Percentiles rank a stretch among this genome's conserved stretches.
Evolutionary conservation across 257 asterid genomes (phyloP).

Genomic region (Eustoma russellianum): DNA sequence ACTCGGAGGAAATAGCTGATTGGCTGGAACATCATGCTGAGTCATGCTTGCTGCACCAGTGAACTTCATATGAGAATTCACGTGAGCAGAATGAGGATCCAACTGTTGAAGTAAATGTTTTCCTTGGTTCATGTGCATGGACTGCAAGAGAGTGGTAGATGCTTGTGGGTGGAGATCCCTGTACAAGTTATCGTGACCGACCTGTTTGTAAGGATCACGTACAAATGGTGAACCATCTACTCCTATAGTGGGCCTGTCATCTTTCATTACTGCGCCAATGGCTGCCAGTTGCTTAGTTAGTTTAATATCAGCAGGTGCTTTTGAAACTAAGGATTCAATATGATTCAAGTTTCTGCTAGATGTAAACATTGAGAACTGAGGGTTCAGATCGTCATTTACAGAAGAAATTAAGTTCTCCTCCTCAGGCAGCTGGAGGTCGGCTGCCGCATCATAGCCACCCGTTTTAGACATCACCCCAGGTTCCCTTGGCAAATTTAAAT

Average conservation of each 20-base stretch:
- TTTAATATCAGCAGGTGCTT: constrained; percentile 29
- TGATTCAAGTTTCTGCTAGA: constrained; percentile 30
- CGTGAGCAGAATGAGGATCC: constrained; percentile 47
- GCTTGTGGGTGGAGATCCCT: constrained; percentile 38
- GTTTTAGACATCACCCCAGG: constrained; percentile 26
- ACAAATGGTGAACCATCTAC: constrained; percentile 34
- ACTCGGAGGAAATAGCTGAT: constrained; percentile 38
- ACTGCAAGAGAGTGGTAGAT: constrained; percentile 46
- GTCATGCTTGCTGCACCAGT: constrained; percentile 35
- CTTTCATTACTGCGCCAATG: constrained; percentile 34
- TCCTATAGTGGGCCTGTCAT: constrained; percentile 29
- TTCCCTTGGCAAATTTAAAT: constrained; percentile 26
- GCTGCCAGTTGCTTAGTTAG: constrained; percentile 40
- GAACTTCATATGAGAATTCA: constrained; percentile 52
- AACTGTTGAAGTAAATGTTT: constrained; percentile 42
- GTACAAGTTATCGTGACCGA: constrained; percentile 34
- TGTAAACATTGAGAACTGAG: constrained; percentile 24
- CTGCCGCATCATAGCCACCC: constrained; percentile 31
- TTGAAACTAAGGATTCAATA: constrained; percentile 22
- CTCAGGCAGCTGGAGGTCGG: constrained; percentile 49
- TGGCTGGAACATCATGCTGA: constrained; percentile 38
- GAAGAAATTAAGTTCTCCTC: constrained; percentile 51
- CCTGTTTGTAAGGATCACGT: constrained; percentile 33
- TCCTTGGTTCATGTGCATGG: constrained; percentile 41
- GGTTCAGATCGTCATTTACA: constrained; percentile 32